Evolutionary conservation across 148 eudicot species (phyloP), one percentile per base, ranked within the genome.

Genomic region (Rhododendron griersonianum): DNA sequence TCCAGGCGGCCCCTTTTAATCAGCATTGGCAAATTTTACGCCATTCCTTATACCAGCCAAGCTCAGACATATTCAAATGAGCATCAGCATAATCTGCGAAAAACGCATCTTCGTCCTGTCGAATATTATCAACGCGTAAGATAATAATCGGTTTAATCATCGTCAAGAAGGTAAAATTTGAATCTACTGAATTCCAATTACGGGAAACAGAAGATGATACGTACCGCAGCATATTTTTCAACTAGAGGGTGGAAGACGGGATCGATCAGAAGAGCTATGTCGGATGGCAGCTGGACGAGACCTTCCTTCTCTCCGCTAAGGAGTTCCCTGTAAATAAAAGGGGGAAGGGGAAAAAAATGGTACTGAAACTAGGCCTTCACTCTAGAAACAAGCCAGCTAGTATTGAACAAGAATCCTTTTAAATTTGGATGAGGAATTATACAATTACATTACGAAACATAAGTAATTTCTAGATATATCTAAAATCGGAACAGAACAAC

Each of bases 71-170:
- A 91, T 90, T 92, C 86, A 94, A 78, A 87, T 93, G 98, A 50
- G 95, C 92, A 84, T 91, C 94, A 23, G 94, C 93, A 87, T 93
- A 95, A 83, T 95, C 98, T 4, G 91, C 92, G 78, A 95, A 93
- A 90, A 93, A 95, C 33, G 92, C 94, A 87, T 95, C 98, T 91
- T 95, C 98, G 55, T 92, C 96, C 98, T 94, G 65, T 5, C 13
- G 3, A 25, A 67, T 13, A 33, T 2, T 11, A 28, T 9, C 37
- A 47, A 15, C 63, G 7, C 0, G 75, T 25, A 13, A 28, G 37
- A 1, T 23, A 23, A 63, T 23, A 63, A 7, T 57, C 6, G 30
- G 25, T 8, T 23, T 44, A 55, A 18, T 16, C 2, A n/a, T 63
- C 13, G 1, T 7, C 71, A 23, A 63, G 71, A 63, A 23, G n/a